Evolutionary conservation across 495 filamentous ascomycete species (phyloP).

Genomic region (Penicillium paradoxum): DNA sequence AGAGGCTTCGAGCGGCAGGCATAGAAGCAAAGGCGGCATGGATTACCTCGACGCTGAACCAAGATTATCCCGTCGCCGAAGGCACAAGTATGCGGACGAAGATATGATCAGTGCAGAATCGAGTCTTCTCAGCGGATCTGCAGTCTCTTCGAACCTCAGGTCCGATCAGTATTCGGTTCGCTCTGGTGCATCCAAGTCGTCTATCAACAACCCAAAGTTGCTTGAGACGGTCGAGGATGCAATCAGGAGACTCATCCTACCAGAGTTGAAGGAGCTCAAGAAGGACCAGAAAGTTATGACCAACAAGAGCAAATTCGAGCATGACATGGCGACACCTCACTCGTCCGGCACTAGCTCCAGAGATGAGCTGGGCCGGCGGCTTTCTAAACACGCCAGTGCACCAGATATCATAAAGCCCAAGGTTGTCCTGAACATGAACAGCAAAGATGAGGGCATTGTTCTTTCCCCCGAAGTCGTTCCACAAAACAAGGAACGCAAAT

Average conservation of each 20-base stretch:
- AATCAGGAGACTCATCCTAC: slow-evolving; percentile 84
- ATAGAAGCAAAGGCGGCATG: slow-evolving; percentile 54
- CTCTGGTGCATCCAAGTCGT: slow-evolving; percentile 75
- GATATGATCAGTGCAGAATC: slow-evolving; percentile 68
- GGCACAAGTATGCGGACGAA: slow-evolving; percentile 56
- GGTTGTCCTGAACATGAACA: slow-evolving; percentile 58
- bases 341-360: slow-evolving; percentile 58
- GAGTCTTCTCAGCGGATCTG: slow-evolving; percentile 64
- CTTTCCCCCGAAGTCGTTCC: slow-evolving; percentile 45
- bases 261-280: slow-evolving; percentile 86
- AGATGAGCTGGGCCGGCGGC: slow-evolving; percentile 52
- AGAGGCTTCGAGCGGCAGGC: slow-evolving; percentile 46
- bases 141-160: slow-evolving; percentile 61
- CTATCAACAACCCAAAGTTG: slow-evolving; percentile 92
- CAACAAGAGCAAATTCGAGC: slow-evolving; percentile 59
- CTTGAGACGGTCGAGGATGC: slow-evolving; percentile 94
- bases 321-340: slow-evolving; percentile 54
- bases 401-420: slow-evolving; percentile 64
- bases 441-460: slow-evolving; percentile 53
- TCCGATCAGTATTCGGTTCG: slow-evolving; percentile 73
- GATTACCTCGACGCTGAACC: slow-evolving; percentile 55
- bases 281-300: slow-evolving; percentile 70
- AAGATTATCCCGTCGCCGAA: slow-evolving; percentile 56
- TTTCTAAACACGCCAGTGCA: slow-evolving; percentile 65
- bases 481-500: slow-evolving; percentile 41